Evolutionary conservation across 768 basidiomycete genomes (phyloP), one percentile per base, ranked within the genome.

Genomic region (Amanita rimosa): DNA sequence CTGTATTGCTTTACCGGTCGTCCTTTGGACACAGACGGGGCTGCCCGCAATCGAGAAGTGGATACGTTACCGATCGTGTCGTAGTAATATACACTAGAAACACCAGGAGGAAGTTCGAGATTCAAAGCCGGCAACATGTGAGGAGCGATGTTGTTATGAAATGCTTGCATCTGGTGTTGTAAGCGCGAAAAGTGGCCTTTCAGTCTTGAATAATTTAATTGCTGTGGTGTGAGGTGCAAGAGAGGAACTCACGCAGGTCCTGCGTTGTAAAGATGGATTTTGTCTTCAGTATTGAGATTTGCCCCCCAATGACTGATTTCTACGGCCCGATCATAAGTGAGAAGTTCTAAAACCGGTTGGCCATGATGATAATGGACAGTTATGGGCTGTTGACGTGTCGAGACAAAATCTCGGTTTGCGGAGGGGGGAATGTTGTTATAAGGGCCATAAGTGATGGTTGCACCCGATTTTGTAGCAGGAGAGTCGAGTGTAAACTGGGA

Each of bases 251-350:
- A 97, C 95, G 67, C 65, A 10, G 96, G 92, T 3, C 95, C 96
- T 51, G 82, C 85, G 60, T 99, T 99, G 62, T 77, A 75, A n/a
- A 99, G 68, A 50, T 75, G 61, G 52, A 96, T 79, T 29, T 87
- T 77, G 65, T 99, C 93, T 62, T 97, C 80, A 26, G 94, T 84
- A 59, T 97, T 96, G 33, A 99, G 62, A 63, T 96, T 96, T 36
- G 81, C 79, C 29, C 95, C 94, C 96, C 95, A 98, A 61, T 98
- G 95, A 54, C 92, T 95, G 54, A 99, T 81, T 67, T 99, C 95
- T 1, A 83, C 91, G 0, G 74, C 58, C 43, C 96, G 81, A 52
- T 78, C 74, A 27, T 96, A 75, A 37, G 72, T 80, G 27, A 70
- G 73, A 45, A 97, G 68, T 54, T 90, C 81, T 19, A 93, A 61